These are phyloP conservation scores for Themeda triandra DNA, from an alignment of 176 grass and related monocot species.

Conservation along the genomic window DNA sequence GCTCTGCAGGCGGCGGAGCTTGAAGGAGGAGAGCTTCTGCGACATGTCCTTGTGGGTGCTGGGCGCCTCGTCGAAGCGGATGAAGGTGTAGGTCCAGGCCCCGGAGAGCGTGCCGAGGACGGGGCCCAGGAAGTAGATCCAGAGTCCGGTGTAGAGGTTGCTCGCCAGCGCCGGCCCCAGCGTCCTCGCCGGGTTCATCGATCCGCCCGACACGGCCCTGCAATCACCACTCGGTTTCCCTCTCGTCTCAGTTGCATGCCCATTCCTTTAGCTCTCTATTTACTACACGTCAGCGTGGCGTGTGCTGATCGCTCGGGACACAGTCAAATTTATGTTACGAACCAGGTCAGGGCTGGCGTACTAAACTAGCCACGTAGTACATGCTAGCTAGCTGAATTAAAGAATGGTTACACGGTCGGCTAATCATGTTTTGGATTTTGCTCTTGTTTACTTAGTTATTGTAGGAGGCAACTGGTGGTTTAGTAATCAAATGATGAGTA, in stretches of 20 bases:
- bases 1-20: constrained; percentile 84
- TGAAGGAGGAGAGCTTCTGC: constrained; percentile 75
- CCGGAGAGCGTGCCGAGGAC: constrained; percentile 70
- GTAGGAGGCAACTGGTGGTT: neutral
- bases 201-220: constrained; percentile 95
- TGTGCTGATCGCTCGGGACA: neutral
- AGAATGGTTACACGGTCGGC: neutral
- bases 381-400: neutral
- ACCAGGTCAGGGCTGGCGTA: neutral
- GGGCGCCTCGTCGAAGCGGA: constrained; percentile 47
- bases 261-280: neutral
- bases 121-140: constrained; percentile 93
- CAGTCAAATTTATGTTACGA: neutral
- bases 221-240: constrained; percentile 45
- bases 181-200: constrained; percentile 97
- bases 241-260: constrained; percentile 18
- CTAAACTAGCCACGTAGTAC: neutral
- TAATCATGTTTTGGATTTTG: constrained; percentile 19
- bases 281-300: neutral
- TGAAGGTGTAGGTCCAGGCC: constrained; percentile 66
- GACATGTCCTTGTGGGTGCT: constrained; percentile 12
- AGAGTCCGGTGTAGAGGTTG: constrained; percentile 63
- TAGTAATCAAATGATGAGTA: neutral
- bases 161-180: constrained; percentile 90
- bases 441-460: neutral